Evolutionary conservation across 1,284 basidiomycete genomes (phyloP), one percentile per base, ranked within the genome.

Genomic region (Moniliophthora roreri): DNA sequence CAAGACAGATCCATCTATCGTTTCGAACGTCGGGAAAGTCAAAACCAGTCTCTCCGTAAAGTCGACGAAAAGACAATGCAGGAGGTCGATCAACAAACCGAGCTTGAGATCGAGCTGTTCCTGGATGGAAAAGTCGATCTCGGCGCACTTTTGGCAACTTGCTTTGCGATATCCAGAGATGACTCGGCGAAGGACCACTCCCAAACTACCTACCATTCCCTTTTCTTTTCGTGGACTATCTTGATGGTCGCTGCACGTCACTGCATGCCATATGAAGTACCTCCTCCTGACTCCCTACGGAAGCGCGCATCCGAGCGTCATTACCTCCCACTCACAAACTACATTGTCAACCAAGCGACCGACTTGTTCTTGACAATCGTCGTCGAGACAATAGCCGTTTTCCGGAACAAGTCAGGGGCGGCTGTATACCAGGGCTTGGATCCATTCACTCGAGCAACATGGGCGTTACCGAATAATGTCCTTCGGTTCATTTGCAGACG

Each of bases 161-260:
- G 49, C 18, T 41, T n/a, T 32, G 35, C 23, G 15, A 50, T 50
- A 2, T 50, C 49, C 3, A 41, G 16, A 2, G 35, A 50, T 21
- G 7, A 15, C 21, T 20, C 6, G n/a, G 37, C 37, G 4, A 11
- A 21, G 21, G 41, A 4, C 18, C 41, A 50, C 24, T n/a, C 15
- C 24, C 38, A 41, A 8, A 23, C 26, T 24, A 21, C 15, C 6
- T 26, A 50, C 24, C 40, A 50, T 16, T 50, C 37, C 20, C 41
- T 50, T 37, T 50, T 50, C 24, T 50, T 39, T 24, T 50, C 49
- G n/a, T 50, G 49, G 49, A 50, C 49, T 1, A 50, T 50, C 20
- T 41, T 50, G 24, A 50, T 39, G 38, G 38, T 50, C 24, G 18
- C 20, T 24, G 18, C 37, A 15, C 9, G 49, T 6, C 8, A 6